A percentile compares a stretch with the other conserved stretches of the same genome.
Evolutionary conservation across 495 filamentous ascomycete species (phyloP).

Genomic region (Xylaria scruposa): DNA sequence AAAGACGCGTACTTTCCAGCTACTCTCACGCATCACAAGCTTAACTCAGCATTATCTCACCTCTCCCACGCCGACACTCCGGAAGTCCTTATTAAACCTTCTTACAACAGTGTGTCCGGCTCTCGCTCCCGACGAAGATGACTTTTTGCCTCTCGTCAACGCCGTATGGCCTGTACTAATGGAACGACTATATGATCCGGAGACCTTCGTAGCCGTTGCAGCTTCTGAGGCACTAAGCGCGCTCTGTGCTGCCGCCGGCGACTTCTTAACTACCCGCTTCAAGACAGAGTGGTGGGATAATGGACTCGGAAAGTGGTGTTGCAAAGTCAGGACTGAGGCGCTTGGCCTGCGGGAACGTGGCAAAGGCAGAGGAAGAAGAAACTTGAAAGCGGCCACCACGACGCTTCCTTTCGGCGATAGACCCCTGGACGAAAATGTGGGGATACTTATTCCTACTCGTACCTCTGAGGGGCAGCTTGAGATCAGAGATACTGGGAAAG

Average conservation of each 20-base stretch:
- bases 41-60: conserved; percentile 86
- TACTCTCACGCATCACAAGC: conserved; percentile 71
- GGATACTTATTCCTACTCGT: conserved; percentile 40
- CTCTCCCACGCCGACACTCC: conserved; percentile 77
- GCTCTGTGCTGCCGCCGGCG: conserved; percentile 71
- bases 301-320: conserved; percentile 55
- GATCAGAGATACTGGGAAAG: conserved; percentile 22
- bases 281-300: conserved; percentile 68
- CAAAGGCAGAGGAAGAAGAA: conserved; percentile 46
- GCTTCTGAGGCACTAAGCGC: conserved; percentile 69
- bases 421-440: conserved; percentile 29
- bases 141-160: conserved; percentile 87
- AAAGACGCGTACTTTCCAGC: conserved; percentile 63
- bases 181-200: conserved; percentile 72
- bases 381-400: conserved; percentile 45
- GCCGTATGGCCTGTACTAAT: conserved; percentile 85
- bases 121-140: conserved; percentile 74
- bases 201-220: conserved; percentile 73
- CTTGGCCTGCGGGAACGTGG: conserved; percentile 20
- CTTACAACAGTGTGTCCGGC: conserved; percentile 70
- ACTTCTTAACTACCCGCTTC: conserved; percentile 78
- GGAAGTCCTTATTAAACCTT: conserved; percentile 76
- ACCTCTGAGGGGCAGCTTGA: conserved; percentile 27
- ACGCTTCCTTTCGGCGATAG: conserved; percentile 14
- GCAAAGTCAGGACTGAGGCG: conserved; percentile 42